phyloP scores from a whole-genome alignment of 306 rosid genomes.

The Glycine soja region DNA sequence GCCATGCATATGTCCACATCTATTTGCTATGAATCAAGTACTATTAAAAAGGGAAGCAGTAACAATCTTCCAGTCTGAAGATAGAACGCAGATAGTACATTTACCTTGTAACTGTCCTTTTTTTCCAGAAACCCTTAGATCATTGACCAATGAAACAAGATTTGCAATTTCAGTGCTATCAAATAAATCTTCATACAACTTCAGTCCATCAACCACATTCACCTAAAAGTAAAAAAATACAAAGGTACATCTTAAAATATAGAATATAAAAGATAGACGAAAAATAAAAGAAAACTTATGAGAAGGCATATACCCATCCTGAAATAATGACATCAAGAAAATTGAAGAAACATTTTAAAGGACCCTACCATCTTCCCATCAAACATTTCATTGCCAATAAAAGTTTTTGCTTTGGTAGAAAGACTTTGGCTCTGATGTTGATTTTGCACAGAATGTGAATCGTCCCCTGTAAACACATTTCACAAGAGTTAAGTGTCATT shows the following conservation, averaged over 20 bases:
- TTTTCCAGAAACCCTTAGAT: slow-evolving; percentile 75
- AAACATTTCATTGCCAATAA: slow-evolving; percentile 64
- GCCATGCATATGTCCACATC: slow-evolving; percentile 7
- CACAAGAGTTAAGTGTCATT: slow-evolving; percentile 30
- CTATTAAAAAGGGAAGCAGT: slow-evolving; percentile 11
- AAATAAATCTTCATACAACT: slow-evolving; percentile 67
- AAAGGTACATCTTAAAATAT: slow-evolving; percentile 20
- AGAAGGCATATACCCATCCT: slow-evolving; percentile 10
- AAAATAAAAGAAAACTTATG: neutral
- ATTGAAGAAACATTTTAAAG: slow-evolving; percentile 36
- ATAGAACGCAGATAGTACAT: slow-evolving; percentile 27
- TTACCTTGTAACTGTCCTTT: slow-evolving; percentile 82
- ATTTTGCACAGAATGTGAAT: slow-evolving; percentile 49
- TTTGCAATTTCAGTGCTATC: slow-evolving; percentile 67
- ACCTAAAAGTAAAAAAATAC: slow-evolving; percentile 57
- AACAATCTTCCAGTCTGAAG: slow-evolving; percentile 5
- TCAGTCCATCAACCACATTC: slow-evolving; percentile 85
- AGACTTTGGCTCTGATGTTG: slow-evolving; percentile 59
- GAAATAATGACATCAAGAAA: slow-evolving; percentile 11
- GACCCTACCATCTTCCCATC: slow-evolving; percentile 81
- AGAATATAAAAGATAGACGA: slow-evolving; percentile 27
- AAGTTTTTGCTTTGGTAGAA: slow-evolving; percentile 63
- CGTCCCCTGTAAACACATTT: slow-evolving; percentile 61
- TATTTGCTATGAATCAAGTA: slow-evolving; percentile 16
- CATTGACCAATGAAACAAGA: slow-evolving; percentile 71